Evolutionary conservation across 805 yeast species (phyloP).

Genomic region (Candida ascalaphidarum): DNA sequence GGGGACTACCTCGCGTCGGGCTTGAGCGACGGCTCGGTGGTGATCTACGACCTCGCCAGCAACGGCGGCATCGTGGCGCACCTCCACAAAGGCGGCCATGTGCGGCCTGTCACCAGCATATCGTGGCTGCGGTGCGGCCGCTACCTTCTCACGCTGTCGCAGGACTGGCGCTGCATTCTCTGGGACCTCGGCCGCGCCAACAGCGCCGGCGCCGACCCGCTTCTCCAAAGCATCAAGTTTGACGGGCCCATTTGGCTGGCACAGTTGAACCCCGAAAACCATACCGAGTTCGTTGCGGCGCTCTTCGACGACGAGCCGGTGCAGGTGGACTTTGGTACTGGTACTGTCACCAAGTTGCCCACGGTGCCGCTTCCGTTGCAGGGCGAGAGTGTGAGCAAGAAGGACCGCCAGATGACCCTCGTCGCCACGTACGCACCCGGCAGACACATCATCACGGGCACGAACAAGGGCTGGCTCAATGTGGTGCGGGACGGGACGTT

Average conservation of each 20-base stretch:
- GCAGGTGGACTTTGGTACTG: constrained; percentile 32
- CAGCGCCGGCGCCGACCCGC: constrained; percentile 11
- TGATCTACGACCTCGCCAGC: constrained; percentile 70
- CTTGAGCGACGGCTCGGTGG: constrained; percentile 59
- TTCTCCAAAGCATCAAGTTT: constrained; percentile 39
- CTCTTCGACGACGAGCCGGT: constrained; percentile 56
- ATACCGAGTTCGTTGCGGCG: constrained; percentile 49
- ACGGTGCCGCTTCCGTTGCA: constrained; percentile 8
- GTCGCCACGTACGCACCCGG: constrained; percentile 49
- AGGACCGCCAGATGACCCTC: constrained; percentile 33
- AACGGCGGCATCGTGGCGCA: constrained; percentile 44
- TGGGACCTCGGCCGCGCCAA: constrained; percentile 59
- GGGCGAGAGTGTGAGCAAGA: constrained; percentile 18
- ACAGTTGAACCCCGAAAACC: constrained; percentile 41
- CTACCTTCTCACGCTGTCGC: constrained; percentile 58
- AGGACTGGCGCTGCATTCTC: constrained; percentile 74
- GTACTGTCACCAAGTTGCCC: constrained; percentile 9
- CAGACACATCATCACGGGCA: constrained; percentile 58
- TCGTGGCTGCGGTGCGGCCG: constrained; percentile 72
- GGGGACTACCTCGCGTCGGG: constrained; percentile 90
- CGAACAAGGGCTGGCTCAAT: constrained; percentile 71
- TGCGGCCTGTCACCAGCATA: constrained; percentile 62
- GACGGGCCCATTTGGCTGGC: constrained; percentile 74
- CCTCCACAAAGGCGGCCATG: constrained; percentile 48
- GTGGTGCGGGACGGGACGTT: constrained; percentile 27